Evolutionary conservation across 345 rosid species (phyloP).

Genomic region (Ceriops zippeliana): DNA sequence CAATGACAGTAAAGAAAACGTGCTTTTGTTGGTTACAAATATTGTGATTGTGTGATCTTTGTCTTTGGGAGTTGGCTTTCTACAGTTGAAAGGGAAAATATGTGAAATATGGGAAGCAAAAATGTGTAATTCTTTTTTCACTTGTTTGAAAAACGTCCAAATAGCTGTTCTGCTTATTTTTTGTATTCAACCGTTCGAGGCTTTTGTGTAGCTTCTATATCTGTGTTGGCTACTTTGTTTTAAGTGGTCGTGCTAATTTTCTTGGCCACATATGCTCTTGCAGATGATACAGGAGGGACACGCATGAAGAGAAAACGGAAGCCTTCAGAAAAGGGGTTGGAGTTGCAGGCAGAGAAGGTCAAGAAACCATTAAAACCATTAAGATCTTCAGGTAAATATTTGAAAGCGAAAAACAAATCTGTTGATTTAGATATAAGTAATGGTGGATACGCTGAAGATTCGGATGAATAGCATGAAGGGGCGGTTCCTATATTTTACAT

Average conservation of each 20-base stretch:
- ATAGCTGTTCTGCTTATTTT: too few species aligned
- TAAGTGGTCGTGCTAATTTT: too few species aligned
- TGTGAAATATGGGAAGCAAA: too few species aligned
- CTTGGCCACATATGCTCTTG: constrained; percentile 20
- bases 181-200: not conserved
- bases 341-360: constrained; percentile 88
- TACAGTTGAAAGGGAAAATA: too few species aligned
- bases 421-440: constrained; percentile 46
- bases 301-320: constrained; percentile 69
- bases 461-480: constrained; percentile 30
- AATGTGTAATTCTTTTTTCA: too few species aligned
- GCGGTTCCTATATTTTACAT: too few species aligned
- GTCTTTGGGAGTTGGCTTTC: not conserved
- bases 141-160: too few species aligned
- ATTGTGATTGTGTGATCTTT: not conserved
- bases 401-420: constrained; percentile 54
- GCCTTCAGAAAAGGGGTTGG: constrained; percentile 97
- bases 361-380: constrained; percentile 59
- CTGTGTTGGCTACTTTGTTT: not conserved
- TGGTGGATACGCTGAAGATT: constrained; percentile 47
- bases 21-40: not conserved
- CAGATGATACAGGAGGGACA: constrained; percentile 77
- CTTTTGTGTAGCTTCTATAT: not conserved
- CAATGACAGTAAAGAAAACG: not conserved
- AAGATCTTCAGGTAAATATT: constrained; percentile 51